A percentile compares a stretch with the other conserved stretches of the same genome.
Evolutionary conservation across 495 filamentous ascomycete genomes (phyloP).

Genomic region (Podospora australis): DNA sequence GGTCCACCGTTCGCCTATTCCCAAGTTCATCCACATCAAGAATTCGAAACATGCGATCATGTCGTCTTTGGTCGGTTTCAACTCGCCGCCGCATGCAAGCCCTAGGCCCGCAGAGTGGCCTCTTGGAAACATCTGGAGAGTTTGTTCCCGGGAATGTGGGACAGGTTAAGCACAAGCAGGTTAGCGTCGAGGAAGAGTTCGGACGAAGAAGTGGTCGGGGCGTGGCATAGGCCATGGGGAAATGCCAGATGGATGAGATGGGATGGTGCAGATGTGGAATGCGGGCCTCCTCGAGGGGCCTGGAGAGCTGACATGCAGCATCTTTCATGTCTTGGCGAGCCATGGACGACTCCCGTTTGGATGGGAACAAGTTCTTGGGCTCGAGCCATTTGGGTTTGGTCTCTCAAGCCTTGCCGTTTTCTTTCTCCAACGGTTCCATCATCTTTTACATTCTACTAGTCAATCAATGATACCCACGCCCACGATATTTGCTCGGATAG

Average conservation of each 20-base stretch:
- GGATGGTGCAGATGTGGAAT: neutral
- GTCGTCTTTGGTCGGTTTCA: constrained; percentile 5
- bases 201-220: constrained; percentile 5
- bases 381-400: neutral
- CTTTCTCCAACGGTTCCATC: neutral
- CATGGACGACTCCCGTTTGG: neutral
- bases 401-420: constrained; percentile 1
- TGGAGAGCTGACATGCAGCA: neutral
- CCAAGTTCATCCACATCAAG: neutral
- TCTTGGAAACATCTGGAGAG: neutral
- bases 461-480: too few species aligned
- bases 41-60: neutral
- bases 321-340: neutral
- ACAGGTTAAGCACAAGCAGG: constrained; percentile 7
- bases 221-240: neutral
- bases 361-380: constrained; percentile 1
- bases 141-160: constrained; percentile 13
- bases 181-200: neutral
- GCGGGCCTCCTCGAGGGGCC: neutral
- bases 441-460: too few species aligned
- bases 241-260: neutral
- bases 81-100: constrained; percentile 4
- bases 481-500: too few species aligned
- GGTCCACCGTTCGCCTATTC: neutral
- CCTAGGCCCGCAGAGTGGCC: constrained; percentile 9